Conservation (phyloP, 2,329 filamentous ascomycete species). For the Allantophomopsis lycopodina region DNA sequence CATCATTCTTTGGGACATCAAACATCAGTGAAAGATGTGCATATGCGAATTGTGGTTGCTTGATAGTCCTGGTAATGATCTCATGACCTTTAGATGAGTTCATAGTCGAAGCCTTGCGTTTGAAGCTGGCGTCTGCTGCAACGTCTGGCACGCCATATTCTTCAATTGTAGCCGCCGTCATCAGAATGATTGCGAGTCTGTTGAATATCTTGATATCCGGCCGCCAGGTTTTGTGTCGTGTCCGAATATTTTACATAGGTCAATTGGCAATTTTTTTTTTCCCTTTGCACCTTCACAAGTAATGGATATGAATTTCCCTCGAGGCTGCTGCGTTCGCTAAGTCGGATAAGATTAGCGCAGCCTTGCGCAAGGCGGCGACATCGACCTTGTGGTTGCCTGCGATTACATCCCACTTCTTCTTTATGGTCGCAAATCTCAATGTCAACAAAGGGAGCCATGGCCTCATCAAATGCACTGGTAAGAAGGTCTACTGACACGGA, state of each 20-base stretch:
- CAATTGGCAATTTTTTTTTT: no score
- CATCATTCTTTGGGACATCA: slow-evolving; percentile 9
- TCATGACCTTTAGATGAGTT: slow-evolving; percentile 21
- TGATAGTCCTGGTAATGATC: slow-evolving; percentile 36
- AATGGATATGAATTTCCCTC: no score
- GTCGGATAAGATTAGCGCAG: no score
- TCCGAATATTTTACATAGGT: neutral
- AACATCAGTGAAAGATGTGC: slow-evolving; percentile 35
- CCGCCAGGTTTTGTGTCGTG: neutral
- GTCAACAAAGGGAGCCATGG: slow-evolving; percentile 3
- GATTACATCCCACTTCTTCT: no score
- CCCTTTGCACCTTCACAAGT: no score
- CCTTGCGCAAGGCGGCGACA: no score
- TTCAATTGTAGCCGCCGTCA: no score
- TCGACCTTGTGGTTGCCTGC: no score
- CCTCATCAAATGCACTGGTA: slow-evolving; percentile 42
- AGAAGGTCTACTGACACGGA: slow-evolving; percentile 48
- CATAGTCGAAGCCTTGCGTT: neutral
- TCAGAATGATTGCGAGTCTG: no score
- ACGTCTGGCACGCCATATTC: no score
- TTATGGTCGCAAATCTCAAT: neutral
- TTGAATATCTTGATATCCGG: neutral
- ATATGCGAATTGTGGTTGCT: slow-evolving; percentile 39
- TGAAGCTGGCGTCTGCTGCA: neutral
- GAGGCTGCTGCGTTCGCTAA: no score